Evolutionary conservation across 352 stramenopile species (phyloP), one percentile per base, ranked within the genome.

Genomic region (Phytophthora palmivora): DNA sequence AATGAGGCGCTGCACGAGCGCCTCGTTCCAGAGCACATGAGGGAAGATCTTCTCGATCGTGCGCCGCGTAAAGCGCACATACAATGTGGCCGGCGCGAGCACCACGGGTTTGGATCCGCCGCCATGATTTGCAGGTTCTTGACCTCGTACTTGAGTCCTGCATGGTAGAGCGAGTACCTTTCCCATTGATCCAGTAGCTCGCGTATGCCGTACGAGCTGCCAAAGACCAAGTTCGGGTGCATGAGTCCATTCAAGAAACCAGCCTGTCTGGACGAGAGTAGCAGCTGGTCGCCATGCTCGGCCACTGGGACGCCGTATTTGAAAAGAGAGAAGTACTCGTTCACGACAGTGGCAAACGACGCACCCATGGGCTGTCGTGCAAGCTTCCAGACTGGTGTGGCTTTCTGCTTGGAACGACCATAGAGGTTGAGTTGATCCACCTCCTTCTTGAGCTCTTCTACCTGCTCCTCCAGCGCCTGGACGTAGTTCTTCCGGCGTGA

Each of bases 21-120:
- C 22, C 47, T 88, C 79, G 47, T 92, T 87, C 64, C 76, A 79
- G 3, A 89, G 55, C 21, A 89, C 58, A 45, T 89, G 81, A 1
- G 84, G 84, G 48, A 91, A 91, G 33, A 92, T 72, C 26, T 83
- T 72, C 57, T 90, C 73, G 36, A 92, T 78, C 10, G 84, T 91
- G 11, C 64, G 59, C 3, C 79, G 72, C 30, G 78, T 85, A 38
- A 91, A 83, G 32, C 79, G 81, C 51, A 87, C 71, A 30, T 78
- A 74, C 32, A 92, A 67, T 14, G 63, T 74, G 16, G 65, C 67
- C 1, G 74, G 72, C 16, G 76, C 76, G 28, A 76, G 55, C 46
- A 91, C 74, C 32, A 88, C 68, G 11, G 67, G 42, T 78, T 74
- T 12, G 45, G 55, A 36, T 86, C 69, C 12, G 55, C 32, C 4